A percentile compares a stretch with the other conserved stretches of the same genome.
Conservation (phyloP, 2,329 filamentous ascomycete genomes). For the Cordyceps sp. region DNA sequence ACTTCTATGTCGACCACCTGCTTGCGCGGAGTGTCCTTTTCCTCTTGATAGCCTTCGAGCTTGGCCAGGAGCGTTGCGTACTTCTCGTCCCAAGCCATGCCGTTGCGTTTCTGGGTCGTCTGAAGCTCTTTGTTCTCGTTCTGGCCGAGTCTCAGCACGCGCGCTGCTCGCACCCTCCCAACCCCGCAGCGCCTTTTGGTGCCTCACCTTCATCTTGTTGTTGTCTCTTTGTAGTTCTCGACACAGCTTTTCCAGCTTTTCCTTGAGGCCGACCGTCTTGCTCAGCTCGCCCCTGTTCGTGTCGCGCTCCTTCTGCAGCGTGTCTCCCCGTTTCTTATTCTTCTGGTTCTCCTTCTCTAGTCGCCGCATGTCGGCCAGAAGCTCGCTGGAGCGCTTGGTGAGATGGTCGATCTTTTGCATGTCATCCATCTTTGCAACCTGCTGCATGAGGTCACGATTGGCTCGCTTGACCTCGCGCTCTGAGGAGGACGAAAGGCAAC, state of each 20-base stretch:
- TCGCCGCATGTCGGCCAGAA: slow-evolving; percentile 88
- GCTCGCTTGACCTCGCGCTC: slow-evolving; percentile 91
- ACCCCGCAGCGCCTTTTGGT: neutral
- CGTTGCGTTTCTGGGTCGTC: slow-evolving; percentile 69
- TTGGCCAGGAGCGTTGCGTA: slow-evolving; percentile 67
- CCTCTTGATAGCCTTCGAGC: slow-evolving; percentile 74
- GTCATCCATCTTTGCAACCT: slow-evolving; percentile 82
- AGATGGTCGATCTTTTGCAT: slow-evolving; percentile 83
- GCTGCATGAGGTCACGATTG: slow-evolving; percentile 74
- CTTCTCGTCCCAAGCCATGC: slow-evolving; percentile 70
- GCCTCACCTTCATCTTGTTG: slow-evolving; percentile 79
- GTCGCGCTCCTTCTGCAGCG: slow-evolving; percentile 93
- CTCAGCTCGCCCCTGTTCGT: slow-evolving; percentile 72
- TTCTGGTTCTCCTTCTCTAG: slow-evolving; percentile 88
- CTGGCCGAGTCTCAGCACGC: slow-evolving; percentile 20
- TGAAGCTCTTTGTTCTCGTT: slow-evolving; percentile 88
- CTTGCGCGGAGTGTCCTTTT: slow-evolving; percentile 68
- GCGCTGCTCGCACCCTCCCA: neutral
- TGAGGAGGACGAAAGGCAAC: slow-evolving; percentile 17
- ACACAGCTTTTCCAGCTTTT: slow-evolving; percentile 93
- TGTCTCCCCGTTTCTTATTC: slow-evolving; percentile 88
- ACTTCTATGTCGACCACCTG: slow-evolving; percentile 72
- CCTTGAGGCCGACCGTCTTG: slow-evolving; percentile 81
- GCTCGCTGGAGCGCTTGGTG: slow-evolving; percentile 78
- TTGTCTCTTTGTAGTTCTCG: slow-evolving; percentile 92